A percentile compares a stretch with the other conserved stretches of the same genome.
Evolutionary conservation across 2,329 filamentous ascomycete species (phyloP).

Genomic region (Sporothrix variecibatus): DNA sequence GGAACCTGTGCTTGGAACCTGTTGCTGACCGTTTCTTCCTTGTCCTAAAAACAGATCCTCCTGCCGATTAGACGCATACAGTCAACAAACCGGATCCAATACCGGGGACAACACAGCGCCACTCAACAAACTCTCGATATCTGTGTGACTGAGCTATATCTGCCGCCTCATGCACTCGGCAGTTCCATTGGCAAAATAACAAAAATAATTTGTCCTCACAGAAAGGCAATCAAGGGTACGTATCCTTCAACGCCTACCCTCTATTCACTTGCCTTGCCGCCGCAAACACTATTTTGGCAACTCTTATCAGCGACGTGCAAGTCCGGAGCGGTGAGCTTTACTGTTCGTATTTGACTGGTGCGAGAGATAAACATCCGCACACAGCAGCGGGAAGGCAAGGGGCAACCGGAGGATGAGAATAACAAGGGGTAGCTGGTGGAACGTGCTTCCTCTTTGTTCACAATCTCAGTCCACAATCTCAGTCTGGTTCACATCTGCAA

Average conservation of each 20-base stretch:
- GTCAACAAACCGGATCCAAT: neutral
- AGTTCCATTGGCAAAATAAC: neutral
- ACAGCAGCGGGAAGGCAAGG: neutral
- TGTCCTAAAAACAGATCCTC: neutral
- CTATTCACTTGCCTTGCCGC: neutral
- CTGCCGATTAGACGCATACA: neutral
- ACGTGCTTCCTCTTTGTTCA: neutral
- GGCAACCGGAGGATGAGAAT: neutral
- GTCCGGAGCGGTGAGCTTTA: constrained; percentile 17
- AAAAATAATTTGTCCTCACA: neutral
- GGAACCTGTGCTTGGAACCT: neutral
- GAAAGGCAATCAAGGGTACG: neutral
- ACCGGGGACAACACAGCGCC: neutral
- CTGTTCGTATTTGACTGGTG: neutral
- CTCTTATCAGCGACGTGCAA: constrained; percentile 10
- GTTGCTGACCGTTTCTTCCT: neutral
- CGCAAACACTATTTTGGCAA: neutral
- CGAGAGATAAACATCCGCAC: constrained; percentile 2
- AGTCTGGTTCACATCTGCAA: neutral
- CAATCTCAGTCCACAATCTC: neutral
- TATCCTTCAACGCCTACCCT: neutral
- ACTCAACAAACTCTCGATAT: neutral
- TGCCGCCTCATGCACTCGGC: neutral
- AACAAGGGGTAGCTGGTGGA: neutral
- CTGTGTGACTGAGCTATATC: constrained; percentile 9